phyloP scores from a whole-genome alignment of 257 asterid genomes.

The Solanum habrochaites region DNA sequence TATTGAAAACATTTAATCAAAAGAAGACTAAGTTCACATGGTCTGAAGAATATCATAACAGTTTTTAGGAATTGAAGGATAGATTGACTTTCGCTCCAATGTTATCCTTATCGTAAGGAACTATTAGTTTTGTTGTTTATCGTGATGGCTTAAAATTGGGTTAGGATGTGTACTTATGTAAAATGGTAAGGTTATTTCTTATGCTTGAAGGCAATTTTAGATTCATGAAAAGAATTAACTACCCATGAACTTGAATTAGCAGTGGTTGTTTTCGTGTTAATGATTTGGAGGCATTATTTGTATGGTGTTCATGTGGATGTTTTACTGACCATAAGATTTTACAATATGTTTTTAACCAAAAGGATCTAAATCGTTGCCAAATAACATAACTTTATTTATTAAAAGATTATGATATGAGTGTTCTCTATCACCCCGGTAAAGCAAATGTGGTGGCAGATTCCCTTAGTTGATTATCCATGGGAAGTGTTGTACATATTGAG shows the following conservation, averaged over 20 bases:
- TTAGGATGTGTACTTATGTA: too few relatives aligned
- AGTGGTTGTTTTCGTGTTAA: not conserved
- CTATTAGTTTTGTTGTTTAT: not conserved
- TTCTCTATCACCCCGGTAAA: not conserved
- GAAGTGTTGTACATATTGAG: too few relatives aligned
- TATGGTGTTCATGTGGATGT: not conserved
- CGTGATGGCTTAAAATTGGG: too few relatives aligned
- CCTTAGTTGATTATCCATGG: too few relatives aligned
- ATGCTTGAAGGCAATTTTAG: not conserved
- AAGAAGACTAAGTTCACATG: not conserved
- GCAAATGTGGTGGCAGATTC: too few relatives aligned
- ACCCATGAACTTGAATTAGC: not conserved
- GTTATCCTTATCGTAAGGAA: not conserved
- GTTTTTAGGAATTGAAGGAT: not conserved
- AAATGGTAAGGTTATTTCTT: too few relatives aligned
- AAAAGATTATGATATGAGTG: not conserved
- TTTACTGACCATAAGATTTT: not conserved
- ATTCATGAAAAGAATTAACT: not conserved
- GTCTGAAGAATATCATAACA: not conserved
- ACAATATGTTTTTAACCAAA: not conserved
- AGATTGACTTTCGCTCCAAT: not conserved
- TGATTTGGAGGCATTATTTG: not conserved
- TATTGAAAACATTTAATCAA: too few relatives aligned
- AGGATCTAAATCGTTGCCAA: not conserved
- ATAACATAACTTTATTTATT: not conserved